Base-by-base conservation (phyloP, 345 rosid genomes). In the Citrus mangshanensis region DNA sequence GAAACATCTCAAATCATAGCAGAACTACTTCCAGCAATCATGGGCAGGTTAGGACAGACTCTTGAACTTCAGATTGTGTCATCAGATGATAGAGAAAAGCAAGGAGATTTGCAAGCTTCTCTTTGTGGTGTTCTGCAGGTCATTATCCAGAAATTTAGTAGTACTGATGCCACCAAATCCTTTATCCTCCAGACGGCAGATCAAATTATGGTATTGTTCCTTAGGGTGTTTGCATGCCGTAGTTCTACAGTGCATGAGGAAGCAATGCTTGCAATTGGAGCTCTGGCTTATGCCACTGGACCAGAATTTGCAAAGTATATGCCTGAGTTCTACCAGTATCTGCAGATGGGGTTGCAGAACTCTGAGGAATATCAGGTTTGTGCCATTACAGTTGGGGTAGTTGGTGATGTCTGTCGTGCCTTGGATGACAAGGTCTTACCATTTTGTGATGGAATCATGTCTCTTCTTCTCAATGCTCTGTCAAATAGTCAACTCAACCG, bases 211-310 rank as follows among this genome's bases (percentile, higher is more conserved):
- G 16, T 87, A 58, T 72, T 94, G 79, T 93, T 94, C 86, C 94
- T 96, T 21, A 87, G 84, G 81, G 98, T 94, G 66, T 89, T 96
- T 79, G 95, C 89, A 65, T 96, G 97, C 82, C 93, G 89, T 77
- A 94, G 94, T 85, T 91, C 99, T 78, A 94, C 97, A 9, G 97
- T 94, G 68, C 97, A 93, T n/a, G 97, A 96, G 88, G 99, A 96
- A 84, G 98, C 97, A 60, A 96, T 96, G 99, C 98, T 96, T 37
- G 99, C 99, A 38, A 91, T 96, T 7, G 99, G 99, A 77, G 92
- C 98, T 10, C 92, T 96, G 61, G 99, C 99, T 71, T 92, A 94
- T 82, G 98, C 97, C 2, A 86, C 91, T 77, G 99, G 98, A 70
- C 51, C 93, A 21, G 93, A 88, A 76, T 95, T 95, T 75, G 87